A percentile compares a stretch with the other conserved stretches of the same genome.
phyloP scores from a whole-genome alignment of 208 protist genomes.

The Endotrypanum monterogeii region DNA sequence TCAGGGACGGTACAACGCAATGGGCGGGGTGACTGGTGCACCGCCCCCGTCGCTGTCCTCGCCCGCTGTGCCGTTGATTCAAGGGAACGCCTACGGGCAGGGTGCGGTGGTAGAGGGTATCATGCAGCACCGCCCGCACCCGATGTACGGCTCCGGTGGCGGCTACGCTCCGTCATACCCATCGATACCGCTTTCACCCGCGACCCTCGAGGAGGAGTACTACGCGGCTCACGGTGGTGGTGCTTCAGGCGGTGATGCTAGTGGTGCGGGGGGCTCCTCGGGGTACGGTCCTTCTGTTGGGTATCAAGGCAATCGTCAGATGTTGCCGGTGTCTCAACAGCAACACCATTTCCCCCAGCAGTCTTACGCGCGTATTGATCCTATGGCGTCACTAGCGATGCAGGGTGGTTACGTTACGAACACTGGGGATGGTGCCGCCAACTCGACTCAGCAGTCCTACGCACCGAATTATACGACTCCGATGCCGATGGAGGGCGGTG shows the following conservation, averaged over 20 bases:
- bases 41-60: constrained; percentile 7
- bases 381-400: not conserved
- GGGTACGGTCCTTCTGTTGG: not conserved
- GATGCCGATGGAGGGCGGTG: constrained; percentile 2
- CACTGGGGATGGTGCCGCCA: not conserved
- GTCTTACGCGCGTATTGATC: constrained; percentile 15
- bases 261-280: constrained; percentile 2
- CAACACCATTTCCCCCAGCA: not conserved
- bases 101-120: not conserved
- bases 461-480: not conserved
- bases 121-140: not conserved
- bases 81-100: not conserved
- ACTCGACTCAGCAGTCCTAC: not conserved
- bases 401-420: not conserved
- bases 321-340: constrained; percentile 7
- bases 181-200: not conserved
- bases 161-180: constrained; percentile 9
- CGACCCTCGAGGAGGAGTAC: constrained; percentile 13
- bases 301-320: constrained; percentile 5
- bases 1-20: not conserved
- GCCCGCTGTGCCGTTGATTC: not conserved
- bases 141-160: constrained; percentile 1
- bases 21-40: not conserved
- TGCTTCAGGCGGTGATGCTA: not conserved
- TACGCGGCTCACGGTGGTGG: constrained; percentile 12